A percentile compares a stretch with the other conserved stretches of the same genome.
Evolutionary conservation across 139 green algal species (phyloP).

Genomic region (Asterochloris erici): DNA sequence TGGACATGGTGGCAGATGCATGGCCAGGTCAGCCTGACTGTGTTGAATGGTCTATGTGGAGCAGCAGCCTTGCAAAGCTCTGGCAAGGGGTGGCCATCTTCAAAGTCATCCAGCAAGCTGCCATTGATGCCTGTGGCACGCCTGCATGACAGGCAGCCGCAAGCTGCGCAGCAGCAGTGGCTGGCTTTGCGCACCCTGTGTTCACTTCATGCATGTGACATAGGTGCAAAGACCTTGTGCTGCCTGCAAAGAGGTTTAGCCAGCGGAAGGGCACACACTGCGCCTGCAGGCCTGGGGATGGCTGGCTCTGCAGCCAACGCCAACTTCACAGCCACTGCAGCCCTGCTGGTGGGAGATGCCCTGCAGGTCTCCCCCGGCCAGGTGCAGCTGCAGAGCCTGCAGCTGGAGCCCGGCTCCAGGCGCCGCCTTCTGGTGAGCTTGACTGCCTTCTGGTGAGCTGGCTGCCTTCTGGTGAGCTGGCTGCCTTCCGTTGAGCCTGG

Average conservation of each 20-base stretch:
- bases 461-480: too few species aligned
- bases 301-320: background rate
- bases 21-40: background rate
- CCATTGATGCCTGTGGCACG: too few species aligned
- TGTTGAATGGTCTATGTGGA: background rate
- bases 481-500: too few species aligned
- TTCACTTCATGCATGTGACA: too few species aligned
- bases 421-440: background rate
- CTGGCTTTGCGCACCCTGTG: too few species aligned
- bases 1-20: conserved; percentile 10
- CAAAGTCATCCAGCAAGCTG: too few species aligned
- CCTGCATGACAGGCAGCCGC: too few species aligned
- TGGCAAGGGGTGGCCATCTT: too few species aligned
- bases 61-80: background rate
- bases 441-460: too few species aligned
- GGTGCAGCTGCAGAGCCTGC: conserved; percentile 9
- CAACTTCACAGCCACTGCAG: background rate
- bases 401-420: background rate
- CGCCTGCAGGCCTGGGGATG: background rate
- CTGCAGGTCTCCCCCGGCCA: conserved; percentile 7
- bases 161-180: too few species aligned
- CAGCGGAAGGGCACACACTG: background rate
- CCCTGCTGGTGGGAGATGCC: background rate
- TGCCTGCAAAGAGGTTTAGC: too few species aligned
- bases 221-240: too few species aligned